These are phyloP conservation scores for Suhomyces tanzawaensis DNA, from an alignment of 805 yeast genomes.

Conservation along the genomic window DNA sequence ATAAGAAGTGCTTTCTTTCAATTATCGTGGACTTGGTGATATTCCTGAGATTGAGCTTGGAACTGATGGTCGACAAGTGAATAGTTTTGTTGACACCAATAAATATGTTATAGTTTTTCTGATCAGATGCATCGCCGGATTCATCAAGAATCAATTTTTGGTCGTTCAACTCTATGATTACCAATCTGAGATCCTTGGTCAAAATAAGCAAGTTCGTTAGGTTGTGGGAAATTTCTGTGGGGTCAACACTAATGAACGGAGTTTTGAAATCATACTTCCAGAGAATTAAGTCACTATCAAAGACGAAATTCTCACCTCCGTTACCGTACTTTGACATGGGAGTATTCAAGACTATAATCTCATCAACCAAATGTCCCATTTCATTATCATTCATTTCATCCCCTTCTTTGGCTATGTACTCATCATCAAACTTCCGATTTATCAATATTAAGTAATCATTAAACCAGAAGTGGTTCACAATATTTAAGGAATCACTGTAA, in stretches of 20 bases:
- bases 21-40: constrained; percentile 26
- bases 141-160: constrained; percentile 7
- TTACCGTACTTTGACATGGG: constrained; percentile 29
- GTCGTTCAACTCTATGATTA: constrained; percentile 24
- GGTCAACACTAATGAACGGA: constrained; percentile 19
- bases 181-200: constrained; percentile 28
- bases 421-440: constrained; percentile 24
- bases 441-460: constrained; percentile 33
- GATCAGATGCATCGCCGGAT: constrained; percentile 6
- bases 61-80: constrained; percentile 31
- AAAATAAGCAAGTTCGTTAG: constrained; percentile 21
- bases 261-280: constrained; percentile 38
- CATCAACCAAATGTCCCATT: constrained; percentile 24
- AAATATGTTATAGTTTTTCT: constrained; percentile 23
- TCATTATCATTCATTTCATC: neutral
- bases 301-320: constrained; percentile 27
- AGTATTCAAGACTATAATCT: constrained; percentile 34
- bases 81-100: constrained; percentile 32
- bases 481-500: constrained; percentile 30
- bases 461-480: constrained; percentile 36
- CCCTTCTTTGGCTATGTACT: constrained; percentile 13
- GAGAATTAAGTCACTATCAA: constrained; percentile 37
- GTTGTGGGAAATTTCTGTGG: constrained; percentile 7
- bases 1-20: constrained; percentile 31
- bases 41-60: constrained; percentile 22